Evolutionary conservation across 1,284 basidiomycete genomes (phyloP).

Genomic region (Leccinum subrobustum): DNA sequence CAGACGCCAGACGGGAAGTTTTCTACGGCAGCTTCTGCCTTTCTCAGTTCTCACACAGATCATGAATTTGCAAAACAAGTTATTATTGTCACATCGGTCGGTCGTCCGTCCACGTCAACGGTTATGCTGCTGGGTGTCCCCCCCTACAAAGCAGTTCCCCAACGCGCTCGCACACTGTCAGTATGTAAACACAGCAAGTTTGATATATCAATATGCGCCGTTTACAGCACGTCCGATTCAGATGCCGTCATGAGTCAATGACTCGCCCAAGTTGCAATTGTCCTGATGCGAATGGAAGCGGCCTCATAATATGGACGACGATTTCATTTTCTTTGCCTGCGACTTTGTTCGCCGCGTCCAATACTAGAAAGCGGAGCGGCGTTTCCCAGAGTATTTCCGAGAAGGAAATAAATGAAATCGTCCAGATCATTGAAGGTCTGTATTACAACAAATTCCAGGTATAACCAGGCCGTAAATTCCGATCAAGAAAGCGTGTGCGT

Average conservation of each 20-base stretch:
- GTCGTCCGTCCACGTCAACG: background rate
- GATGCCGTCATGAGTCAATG: background rate
- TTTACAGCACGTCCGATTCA: background rate
- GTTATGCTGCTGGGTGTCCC: background rate
- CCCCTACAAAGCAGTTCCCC: background rate
- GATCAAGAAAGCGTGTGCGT: background rate
- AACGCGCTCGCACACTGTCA: background rate
- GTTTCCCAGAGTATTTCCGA: background rate
- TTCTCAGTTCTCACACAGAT: background rate
- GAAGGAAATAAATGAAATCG: background rate
- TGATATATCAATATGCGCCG: background rate
- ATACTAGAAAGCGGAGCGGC: background rate
- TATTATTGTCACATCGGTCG: background rate
- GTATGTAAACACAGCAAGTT: background rate
- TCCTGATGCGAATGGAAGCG: background rate
- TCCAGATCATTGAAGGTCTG: background rate
- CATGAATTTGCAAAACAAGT: background rate
- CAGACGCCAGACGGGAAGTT: background rate
- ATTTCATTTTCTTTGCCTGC: background rate
- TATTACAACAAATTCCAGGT: background rate
- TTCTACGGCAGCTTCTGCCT: background rate
- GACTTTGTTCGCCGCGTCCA: background rate
- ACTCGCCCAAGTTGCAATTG: background rate
- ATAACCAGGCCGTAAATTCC: background rate
- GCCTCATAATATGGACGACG: background rate